Percentiles rank a stretch among this genome's conserved stretches.
phyloP scores from a whole-genome alignment of 2,329 filamentous ascomycete species.

The Penicillium sp. region DNA sequence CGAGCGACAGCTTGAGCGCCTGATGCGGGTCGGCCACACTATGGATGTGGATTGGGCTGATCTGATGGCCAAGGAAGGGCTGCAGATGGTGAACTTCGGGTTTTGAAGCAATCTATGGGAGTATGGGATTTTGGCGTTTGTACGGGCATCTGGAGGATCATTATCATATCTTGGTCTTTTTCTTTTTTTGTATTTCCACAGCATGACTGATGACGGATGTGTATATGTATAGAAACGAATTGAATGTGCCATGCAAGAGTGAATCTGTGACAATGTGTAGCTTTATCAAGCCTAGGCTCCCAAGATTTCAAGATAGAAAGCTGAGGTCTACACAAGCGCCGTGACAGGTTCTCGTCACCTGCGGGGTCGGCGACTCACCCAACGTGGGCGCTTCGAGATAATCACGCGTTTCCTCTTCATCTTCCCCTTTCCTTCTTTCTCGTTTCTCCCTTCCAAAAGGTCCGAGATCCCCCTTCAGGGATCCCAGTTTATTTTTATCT shows the following conservation, averaged over 20 bases:
- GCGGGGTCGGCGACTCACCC: not conserved
- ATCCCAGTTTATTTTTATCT: conserved; percentile 7
- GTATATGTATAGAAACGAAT: conserved; percentile 23
- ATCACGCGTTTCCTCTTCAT: not conserved
- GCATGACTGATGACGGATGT: conserved; percentile 18
- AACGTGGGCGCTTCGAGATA: not conserved
- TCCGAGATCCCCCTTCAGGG: not conserved
- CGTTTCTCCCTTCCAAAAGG: not conserved
- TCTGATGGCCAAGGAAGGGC: conserved; percentile 45
- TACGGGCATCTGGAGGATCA: not conserved
- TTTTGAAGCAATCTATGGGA: conserved; percentile 30
- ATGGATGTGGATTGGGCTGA: conserved; percentile 52
- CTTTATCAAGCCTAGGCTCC: not conserved
- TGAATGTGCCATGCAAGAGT: conserved; percentile 6
- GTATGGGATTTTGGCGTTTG: conserved; percentile 2
- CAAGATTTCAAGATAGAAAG: not conserved
- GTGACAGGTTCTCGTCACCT: not conserved
- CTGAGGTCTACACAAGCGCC: not conserved
- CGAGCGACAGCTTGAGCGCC: conserved; percentile 47
- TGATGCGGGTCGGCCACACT: conserved; percentile 39
- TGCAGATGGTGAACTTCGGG: conserved; percentile 53
- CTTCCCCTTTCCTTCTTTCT: not conserved
- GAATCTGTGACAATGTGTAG: not conserved
- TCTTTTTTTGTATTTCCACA: conserved; percentile 9
- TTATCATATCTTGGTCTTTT: conserved; percentile 2